Evolutionary conservation across 805 yeast species (phyloP).

Genomic region (Ascoidea tarda): DNA sequence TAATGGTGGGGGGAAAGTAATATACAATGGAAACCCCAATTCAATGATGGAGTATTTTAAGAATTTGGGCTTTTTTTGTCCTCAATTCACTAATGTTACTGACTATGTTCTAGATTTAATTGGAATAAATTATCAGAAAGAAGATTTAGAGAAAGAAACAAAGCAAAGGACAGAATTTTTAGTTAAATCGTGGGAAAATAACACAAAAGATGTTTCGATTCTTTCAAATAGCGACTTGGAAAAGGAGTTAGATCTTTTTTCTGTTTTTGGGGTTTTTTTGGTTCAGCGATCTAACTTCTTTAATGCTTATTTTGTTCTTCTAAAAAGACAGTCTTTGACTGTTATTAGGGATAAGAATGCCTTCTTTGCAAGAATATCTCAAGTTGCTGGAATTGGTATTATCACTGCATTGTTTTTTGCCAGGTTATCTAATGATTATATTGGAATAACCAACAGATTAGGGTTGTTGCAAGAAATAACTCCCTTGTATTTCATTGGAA

Average conservation of each 20-base stretch:
- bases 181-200: conserved; percentile 22
- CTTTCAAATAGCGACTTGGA: too few relatives aligned
- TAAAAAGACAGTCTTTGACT: conserved; percentile 26
- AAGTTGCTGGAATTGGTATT: conserved; percentile 48
- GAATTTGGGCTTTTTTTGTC: conserved; percentile 38
- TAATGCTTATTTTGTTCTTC: conserved; percentile 2
- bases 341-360: conserved; percentile 41
- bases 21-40: conserved; percentile 44
- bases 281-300: too few relatives aligned
- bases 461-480: conserved; percentile 67
- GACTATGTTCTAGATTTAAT: conserved; percentile 62
- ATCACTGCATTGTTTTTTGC: conserved; percentile 57
- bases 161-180: conserved; percentile 23
- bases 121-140: conserved; percentile 37
- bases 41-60: conserved; percentile 34
- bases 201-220: too few relatives aligned
- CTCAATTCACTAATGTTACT: conserved; percentile 52
- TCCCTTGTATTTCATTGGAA: conserved; percentile 65
- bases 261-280: too few relatives aligned
- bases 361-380: conserved; percentile 47
- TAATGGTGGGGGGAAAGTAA: conserved; percentile 31
- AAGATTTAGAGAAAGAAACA: conserved; percentile 21
- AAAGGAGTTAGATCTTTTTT: too few relatives aligned
- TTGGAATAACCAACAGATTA: conserved; percentile 50
- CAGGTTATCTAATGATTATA: conserved; percentile 30